Evolutionary conservation across 192 early-diverging fungal species (phyloP).

Genomic region (Geranomyces michiganensis): DNA sequence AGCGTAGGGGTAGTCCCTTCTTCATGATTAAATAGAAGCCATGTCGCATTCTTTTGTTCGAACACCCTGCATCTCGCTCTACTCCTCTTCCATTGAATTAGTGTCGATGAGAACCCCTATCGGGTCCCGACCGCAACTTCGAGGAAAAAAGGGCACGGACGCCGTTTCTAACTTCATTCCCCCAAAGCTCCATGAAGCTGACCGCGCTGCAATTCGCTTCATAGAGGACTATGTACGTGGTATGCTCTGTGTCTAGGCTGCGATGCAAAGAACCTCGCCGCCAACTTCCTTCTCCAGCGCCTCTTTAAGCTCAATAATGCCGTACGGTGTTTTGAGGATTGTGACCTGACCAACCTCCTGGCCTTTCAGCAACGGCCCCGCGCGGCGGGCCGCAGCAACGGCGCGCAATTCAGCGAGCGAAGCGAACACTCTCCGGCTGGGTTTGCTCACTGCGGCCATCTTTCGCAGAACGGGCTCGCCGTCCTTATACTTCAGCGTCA

Average conservation of each 20-base stretch:
- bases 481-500: conserved; percentile 91
- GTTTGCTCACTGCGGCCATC: conserved; percentile 84
- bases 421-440: conserved; percentile 79
- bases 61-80: no score
- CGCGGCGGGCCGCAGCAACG: conserved; percentile 70
- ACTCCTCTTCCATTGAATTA: no score
- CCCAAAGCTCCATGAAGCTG: no score
- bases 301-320: conserved; percentile 89
- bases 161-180: no score
- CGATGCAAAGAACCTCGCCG: conserved; percentile 74
- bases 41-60: no score
- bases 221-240: no score
- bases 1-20: no score
- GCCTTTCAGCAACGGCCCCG: conserved; percentile 74
- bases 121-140: no score
- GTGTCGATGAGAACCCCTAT: no score
- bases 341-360: conserved; percentile 89
- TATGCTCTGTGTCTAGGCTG: conserved; percentile 5
- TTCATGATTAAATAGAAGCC: no score
- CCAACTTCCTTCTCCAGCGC: conserved; percentile 82
- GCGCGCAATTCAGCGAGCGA: conserved; percentile 77
- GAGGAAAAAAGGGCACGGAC: no score
- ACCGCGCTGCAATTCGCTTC: no score
- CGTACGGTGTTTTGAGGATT: conserved; percentile 82
- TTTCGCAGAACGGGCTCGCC: conserved; percentile 72